Percentiles rank a stretch among this genome's conserved stretches.
Evolutionary conservation across 2,329 filamentous ascomycete species (phyloP).

Genomic region (Penicillium psychrosexuale): DNA sequence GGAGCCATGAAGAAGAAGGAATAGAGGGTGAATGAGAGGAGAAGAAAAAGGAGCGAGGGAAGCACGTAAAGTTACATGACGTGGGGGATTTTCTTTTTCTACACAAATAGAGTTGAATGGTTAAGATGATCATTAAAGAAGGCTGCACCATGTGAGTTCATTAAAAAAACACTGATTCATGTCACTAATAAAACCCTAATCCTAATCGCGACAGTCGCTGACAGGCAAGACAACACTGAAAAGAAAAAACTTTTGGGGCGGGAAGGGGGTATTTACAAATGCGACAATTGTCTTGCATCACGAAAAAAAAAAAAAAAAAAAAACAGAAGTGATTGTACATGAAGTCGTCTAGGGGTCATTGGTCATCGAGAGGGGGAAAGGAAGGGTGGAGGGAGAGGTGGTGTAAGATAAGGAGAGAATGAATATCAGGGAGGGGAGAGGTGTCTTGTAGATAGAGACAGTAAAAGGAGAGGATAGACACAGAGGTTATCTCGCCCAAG

Average conservation of each 20-base stretch:
- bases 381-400: background rate
- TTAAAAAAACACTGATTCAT: background rate
- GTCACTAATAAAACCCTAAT: background rate
- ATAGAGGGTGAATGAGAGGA: no score
- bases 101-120: no score
- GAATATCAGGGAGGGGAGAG: background rate
- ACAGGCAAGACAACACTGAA: conserved; percentile 3
- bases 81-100: no score
- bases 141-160: no score
- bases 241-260: conserved; percentile 23
- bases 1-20: no score
- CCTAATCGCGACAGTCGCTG: conserved; percentile 6
- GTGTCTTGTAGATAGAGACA: background rate
- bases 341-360: conserved; percentile 21
- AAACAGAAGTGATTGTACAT: conserved; percentile 27
- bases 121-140: no score
- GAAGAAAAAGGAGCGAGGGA: background rate
- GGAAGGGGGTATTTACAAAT: conserved; percentile 31
- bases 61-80: no score
- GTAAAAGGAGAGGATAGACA: background rate
- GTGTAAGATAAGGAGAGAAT: background rate
- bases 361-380: conserved; percentile 6
- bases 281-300: conserved; percentile 20
- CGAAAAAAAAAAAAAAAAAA: conserved; percentile 19
- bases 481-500: background rate